Percentiles rank a stretch among this genome's conserved stretches.
Evolutionary conservation across 2,329 filamentous ascomycete species (phyloP).

Genomic region (Curvularia eragrostidis): DNA sequence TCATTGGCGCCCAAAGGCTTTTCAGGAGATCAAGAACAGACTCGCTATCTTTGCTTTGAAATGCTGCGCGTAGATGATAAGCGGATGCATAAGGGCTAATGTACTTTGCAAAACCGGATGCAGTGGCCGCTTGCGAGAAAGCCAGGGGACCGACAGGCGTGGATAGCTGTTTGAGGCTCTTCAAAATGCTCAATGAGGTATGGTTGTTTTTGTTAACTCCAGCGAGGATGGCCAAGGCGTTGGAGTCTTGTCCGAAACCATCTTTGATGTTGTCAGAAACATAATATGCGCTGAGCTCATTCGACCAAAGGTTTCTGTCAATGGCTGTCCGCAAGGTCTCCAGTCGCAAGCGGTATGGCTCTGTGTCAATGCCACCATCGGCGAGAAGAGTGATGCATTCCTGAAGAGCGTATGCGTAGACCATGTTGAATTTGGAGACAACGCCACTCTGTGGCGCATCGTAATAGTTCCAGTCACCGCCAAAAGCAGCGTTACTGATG

Average conservation of each 20-base stretch:
- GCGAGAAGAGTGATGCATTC: not conserved
- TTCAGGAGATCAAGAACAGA: not conserved
- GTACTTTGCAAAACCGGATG: not conserved
- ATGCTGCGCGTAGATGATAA: slow-evolving; percentile 5
- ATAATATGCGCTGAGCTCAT: not conserved
- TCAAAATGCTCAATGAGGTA: not conserved
- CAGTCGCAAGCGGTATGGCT: not conserved
- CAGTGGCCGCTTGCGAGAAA: not conserved
- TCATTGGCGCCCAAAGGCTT: not conserved
- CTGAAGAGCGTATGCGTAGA: not conserved
- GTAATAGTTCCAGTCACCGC: not conserved
- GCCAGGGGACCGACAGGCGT: not conserved
- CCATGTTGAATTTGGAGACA: not conserved
- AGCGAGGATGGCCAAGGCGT: not conserved
- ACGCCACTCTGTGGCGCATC: not conserved
- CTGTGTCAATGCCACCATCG: not conserved
- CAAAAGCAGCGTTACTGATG: not conserved
- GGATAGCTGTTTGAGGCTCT: not conserved
- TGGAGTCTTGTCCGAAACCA: not conserved
- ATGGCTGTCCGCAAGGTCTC: not conserved
- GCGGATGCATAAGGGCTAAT: slow-evolving; percentile 5
- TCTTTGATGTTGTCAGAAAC: not conserved
- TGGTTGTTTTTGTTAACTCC: not conserved
- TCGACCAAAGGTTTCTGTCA: not conserved
- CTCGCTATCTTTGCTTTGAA: not conserved